Evolutionary conservation across 768 basidiomycete species (phyloP).

Genomic region (Gymnopilus dilepis): DNA sequence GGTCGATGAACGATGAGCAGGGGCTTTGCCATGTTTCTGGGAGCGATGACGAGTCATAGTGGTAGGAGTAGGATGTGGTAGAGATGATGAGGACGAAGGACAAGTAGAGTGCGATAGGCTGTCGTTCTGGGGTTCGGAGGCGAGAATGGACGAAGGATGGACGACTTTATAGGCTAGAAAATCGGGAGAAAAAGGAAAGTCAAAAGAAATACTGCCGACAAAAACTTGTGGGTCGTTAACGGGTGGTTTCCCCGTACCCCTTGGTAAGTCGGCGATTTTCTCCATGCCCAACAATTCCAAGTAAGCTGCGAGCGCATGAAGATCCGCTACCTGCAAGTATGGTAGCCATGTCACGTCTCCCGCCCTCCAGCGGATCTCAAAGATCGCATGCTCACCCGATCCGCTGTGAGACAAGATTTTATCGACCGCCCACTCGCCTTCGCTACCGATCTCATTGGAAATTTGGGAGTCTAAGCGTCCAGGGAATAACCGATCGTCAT

Average conservation of each 20-base stretch:
- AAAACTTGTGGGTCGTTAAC: background rate
- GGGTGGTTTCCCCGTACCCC: constrained; percentile 8
- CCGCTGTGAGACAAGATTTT: constrained; percentile 29
- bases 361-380: constrained; percentile 35
- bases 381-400: constrained; percentile 19
- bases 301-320: constrained; percentile 10
- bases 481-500: no score
- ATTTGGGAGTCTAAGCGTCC: no score
- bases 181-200: no score
- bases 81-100: no score
- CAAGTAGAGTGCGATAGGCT: no score
- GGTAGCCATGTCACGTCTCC: constrained; percentile 39
- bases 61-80: no score
- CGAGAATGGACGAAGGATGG: no score
- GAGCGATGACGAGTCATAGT: no score
- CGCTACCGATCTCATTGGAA: background rate
- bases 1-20: no score
- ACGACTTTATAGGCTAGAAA: no score
- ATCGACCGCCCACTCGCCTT: constrained; percentile 34
- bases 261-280: background rate
- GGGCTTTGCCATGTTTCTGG: no score
- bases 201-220: background rate
- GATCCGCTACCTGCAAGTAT: constrained; percentile 10
- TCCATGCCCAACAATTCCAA: constrained; percentile 7
- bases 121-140: no score